Evolutionary conservation across 75 land plant genomes (phyloP), one percentile per base, ranked within the genome.

Genomic region (Adiantum capillusveneris): DNA sequence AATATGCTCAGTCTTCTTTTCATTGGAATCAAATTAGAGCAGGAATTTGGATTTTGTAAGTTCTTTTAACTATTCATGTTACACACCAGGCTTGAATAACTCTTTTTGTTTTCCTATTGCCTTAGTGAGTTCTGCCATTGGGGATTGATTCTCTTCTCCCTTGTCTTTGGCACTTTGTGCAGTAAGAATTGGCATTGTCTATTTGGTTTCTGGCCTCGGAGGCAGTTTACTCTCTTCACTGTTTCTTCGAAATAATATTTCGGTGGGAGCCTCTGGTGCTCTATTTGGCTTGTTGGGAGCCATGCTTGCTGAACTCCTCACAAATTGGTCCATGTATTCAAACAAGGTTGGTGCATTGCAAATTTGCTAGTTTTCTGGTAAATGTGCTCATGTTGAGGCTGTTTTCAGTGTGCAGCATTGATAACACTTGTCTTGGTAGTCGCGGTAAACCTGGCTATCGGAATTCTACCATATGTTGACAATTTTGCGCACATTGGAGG

Each of bases 251-350:
- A 73, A 82, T 44, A 68, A 66, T 20, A 86, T 93, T 22, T 89
- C 95, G 14, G 98, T 93, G 41, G 98, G 98, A 46, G 98, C 98
- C 31, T 93, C 95, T 34, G 98, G 98, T 56, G 98, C 98, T 0
- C 77, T 93, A 22, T 93, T 93, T 63, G 95, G 98, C 0, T 69
- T 93, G 26, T 72, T 93, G 1, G 98, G 98, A 29, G 82, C 77
- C 42, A 79, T 90, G 77, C 77, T 89, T 46, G 89, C 98, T 11
- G 98, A 93, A 68, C 83, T 93, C 39, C 75, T 93, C 25, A 93
- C 81, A 17, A 93, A 93, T 57, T 93, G 98, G 98, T 65, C 89
- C 45, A 82, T 85, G 16, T 91, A 91, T 67, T 65, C 79, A 9
- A 91, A 75, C 59, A 84, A 88, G 90, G 90, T 83, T 29, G 29